Base-by-base conservation (phyloP, 1,139 yeast genomes). In the Scheffersomyces parashehatae region DNA sequence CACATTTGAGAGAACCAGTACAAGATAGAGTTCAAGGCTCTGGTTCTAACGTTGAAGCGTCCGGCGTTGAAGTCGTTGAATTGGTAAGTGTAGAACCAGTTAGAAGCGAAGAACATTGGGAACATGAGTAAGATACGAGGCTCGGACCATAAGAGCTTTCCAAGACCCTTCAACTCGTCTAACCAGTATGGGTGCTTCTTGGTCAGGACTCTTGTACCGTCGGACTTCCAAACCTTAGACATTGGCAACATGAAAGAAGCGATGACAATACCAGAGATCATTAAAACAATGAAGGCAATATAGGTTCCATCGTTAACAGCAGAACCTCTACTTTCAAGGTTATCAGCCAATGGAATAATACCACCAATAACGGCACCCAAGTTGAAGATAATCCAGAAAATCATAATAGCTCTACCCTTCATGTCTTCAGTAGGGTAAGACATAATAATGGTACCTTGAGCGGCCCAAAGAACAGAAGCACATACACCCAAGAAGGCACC, bases 21-120 rank as follows among this genome's bases (percentile, higher is more conserved):
- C 44, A 81, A 73, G 44, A 81, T 67, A 16, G 81, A 76, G 65
- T 81, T 81, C 55, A 81, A 70, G 3, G 86, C 77, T 56, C 86
- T 73, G 28, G 86, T 78, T 59, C 85, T 72, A 44, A 81, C 63
- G 56, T 75, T 79, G 64, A 82, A 82, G 47, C 77, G 68, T 16
- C 79, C 79, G 33, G 77, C 79, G 58, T 81, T 81, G 58, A 76
- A 71, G 48, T 77, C 79, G 56, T 80, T 80, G 53, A 79, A 81
- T 60, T 82, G 85, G 61, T 81, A 81, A 36, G 85, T 78, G 67
- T 79, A 79, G 65, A 81, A 82, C 82, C 83, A 81, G 67, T 82
- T 82, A 35, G 85, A 78, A 15, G 82, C 73, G 54, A 79, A 77
- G 59, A 81, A 82, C 80, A 80, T 75, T 35, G 83, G 83, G 72